Conservation (phyloP, 2,329 filamentous ascomycete genomes). For the Alternaria angustiovoidea region DNA sequence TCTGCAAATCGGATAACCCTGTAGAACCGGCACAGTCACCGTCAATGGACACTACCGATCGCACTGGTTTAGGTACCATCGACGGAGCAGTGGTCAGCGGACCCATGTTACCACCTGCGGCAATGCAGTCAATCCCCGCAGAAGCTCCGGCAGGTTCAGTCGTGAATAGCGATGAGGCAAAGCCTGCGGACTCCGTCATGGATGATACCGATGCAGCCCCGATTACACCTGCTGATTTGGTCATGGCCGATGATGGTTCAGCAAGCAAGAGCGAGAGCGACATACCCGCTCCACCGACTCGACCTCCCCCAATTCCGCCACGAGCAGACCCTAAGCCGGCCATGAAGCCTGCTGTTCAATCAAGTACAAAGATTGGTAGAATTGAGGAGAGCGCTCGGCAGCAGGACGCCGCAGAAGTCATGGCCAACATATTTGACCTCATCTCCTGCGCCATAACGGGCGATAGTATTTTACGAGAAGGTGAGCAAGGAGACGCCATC, state of each 20-base stretch:
- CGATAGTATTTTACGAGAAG: conserved; percentile 69
- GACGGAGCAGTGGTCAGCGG: conserved; percentile 56
- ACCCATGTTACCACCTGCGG: conserved; percentile 52
- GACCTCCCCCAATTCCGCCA: conserved; percentile 68
- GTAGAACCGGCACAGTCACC: conserved; percentile 49
- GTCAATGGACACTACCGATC: conserved; percentile 55
- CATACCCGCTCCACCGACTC: conserved; percentile 51
- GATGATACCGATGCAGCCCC: conserved; percentile 6
- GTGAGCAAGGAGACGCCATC: conserved; percentile 82
- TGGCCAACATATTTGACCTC: conserved; percentile 89
- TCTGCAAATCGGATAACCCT: conserved; percentile 66
- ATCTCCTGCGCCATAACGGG: conserved; percentile 87
- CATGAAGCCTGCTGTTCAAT: conserved; percentile 8
- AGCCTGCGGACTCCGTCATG: conserved; percentile 4
- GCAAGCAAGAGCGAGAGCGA: conserved; percentile 27
- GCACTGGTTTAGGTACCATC: conserved; percentile 52
- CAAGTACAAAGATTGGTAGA: conserved; percentile 52
- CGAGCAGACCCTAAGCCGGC: conserved; percentile 48
- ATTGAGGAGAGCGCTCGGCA: conserved; percentile 71
- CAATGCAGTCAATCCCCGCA: neutral
- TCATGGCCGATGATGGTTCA: conserved; percentile 37
- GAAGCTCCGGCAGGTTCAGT: conserved; percentile 4
- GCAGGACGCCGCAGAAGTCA: conserved; percentile 95
- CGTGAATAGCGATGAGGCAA: conserved; percentile 1
- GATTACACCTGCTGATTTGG: conserved; percentile 26